phyloP scores from a whole-genome alignment of 192 early-diverging fungal genomes.

The Jimgerdemannia lactiflua region DNA sequence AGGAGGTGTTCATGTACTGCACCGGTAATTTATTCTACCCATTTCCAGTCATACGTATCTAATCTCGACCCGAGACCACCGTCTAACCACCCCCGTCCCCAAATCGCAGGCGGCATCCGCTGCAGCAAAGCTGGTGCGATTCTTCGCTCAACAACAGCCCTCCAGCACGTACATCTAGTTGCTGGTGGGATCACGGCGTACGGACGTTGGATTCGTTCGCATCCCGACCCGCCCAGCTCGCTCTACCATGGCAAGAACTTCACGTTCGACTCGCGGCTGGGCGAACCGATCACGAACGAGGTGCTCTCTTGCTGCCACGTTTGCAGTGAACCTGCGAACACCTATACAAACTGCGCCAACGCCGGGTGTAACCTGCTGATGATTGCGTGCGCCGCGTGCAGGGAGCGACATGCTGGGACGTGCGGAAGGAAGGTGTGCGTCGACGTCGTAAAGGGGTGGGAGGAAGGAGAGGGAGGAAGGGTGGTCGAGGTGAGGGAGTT shows the following conservation, averaged over 20 bases:
- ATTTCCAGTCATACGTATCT: neutral
- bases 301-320: constrained; percentile 63
- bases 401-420: constrained; percentile 38
- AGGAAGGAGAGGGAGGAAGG: constrained; percentile 6
- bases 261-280: constrained; percentile 76
- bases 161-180: constrained; percentile 64
- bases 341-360: constrained; percentile 71
- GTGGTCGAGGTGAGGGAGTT: constrained; percentile 6
- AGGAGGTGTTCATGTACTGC: constrained; percentile 81
- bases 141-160: constrained; percentile 51
- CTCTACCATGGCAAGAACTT: constrained; percentile 77
- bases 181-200: constrained; percentile 78
- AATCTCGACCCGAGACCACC: neutral
- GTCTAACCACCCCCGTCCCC: neutral
- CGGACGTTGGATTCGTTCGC: constrained; percentile 53
- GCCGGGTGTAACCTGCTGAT: constrained; percentile 69
- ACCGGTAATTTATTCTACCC: constrained; percentile 22
- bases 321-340: constrained; percentile 61
- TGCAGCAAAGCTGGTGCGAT: constrained; percentile 80
- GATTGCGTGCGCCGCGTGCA: constrained; percentile 62
- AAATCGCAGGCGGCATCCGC: constrained; percentile 61
- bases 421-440: constrained; percentile 48
- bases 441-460: constrained; percentile 34
- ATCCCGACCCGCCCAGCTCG: constrained; percentile 35
- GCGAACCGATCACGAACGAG: constrained; percentile 67